A percentile compares a stretch with the other conserved stretches of the same genome.
These are phyloP conservation scores for Multifurca ochricompacta DNA, from an alignment of 768 basidiomycete genomes.

Conservation along the genomic window DNA sequence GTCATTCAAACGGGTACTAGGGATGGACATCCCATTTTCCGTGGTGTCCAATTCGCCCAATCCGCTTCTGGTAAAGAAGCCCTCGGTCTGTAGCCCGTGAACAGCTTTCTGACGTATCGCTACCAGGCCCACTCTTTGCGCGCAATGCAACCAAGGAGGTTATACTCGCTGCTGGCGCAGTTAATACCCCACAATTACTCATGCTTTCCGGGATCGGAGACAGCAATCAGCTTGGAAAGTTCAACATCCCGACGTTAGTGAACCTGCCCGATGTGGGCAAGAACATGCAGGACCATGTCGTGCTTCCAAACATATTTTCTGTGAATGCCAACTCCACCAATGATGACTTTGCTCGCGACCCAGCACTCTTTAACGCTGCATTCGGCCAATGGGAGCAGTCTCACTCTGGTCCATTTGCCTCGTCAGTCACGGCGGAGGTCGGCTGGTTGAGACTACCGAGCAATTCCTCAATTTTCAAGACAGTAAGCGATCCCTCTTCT, in stretches of 20 bases:
- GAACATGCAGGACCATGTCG: slow-evolving; percentile 27
- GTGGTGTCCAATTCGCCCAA: slow-evolving; percentile 4
- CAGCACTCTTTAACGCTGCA: background rate
- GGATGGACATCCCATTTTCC: background rate
- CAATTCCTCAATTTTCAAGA: slow-evolving; percentile 3
- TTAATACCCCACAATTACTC: slow-evolving; percentile 22
- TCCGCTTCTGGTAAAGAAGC: background rate
- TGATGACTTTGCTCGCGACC: slow-evolving; percentile 1
- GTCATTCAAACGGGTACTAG: background rate
- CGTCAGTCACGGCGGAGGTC: slow-evolving; percentile 13
- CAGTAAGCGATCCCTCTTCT: slow-evolving; percentile 22
- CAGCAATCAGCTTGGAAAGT: background rate
- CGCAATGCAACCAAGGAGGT: slow-evolving; percentile 8
- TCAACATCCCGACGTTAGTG: slow-evolving; percentile 24
- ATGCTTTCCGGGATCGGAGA: slow-evolving; percentile 23
- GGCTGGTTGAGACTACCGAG: slow-evolving; percentile 21
- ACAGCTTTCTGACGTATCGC: background rate
- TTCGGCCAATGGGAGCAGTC: slow-evolving; percentile 4
- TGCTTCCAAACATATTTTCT: slow-evolving; percentile 12
- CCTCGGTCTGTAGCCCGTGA: background rate
- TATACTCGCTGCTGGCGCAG: slow-evolving; percentile 18
- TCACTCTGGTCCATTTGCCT: slow-evolving; percentile 10
- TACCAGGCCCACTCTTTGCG: background rate
- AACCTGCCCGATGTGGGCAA: slow-evolving; percentile 28
- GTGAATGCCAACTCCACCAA: slow-evolving; percentile 10